These are phyloP conservation scores for Chiua virens DNA, from an alignment of 768 basidiomycete genomes.

Conservation along the genomic window DNA sequence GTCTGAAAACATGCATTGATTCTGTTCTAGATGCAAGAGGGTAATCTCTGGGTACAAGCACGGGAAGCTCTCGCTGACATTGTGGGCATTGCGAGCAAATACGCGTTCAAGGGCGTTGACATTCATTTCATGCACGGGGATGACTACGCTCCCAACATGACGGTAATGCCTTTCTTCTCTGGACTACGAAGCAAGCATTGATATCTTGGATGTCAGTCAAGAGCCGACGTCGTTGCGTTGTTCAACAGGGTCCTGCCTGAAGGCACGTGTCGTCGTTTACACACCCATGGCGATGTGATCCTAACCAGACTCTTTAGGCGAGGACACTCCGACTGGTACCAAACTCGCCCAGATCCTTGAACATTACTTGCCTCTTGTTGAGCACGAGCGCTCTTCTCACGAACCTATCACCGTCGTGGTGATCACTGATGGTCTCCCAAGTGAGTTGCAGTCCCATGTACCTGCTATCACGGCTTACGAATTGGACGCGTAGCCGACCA, in stretches of 20 bases:
- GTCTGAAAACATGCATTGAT: neutral
- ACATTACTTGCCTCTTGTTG: conserved; percentile 36
- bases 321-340: conserved; percentile 40
- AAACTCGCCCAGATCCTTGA: conserved; percentile 38
- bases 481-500: conserved; percentile 26
- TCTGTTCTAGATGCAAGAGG: conserved; percentile 39
- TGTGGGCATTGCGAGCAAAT: conserved; percentile 35
- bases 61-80: conserved; percentile 43
- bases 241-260: conserved; percentile 27
- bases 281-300: neutral
- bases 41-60: conserved; percentile 38
- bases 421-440: conserved; percentile 42
- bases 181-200: neutral
- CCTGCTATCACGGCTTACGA: neutral
- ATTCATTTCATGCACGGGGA: conserved; percentile 42
- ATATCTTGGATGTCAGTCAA: conserved; percentile 17
- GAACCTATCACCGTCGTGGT: conserved; percentile 38
- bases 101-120: conserved; percentile 41
- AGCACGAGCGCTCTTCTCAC: conserved; percentile 26
- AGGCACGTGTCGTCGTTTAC: conserved; percentile 10
- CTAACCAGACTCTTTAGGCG: conserved; percentile 11
- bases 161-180: conserved; percentile 6
- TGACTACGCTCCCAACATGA: conserved; percentile 30
- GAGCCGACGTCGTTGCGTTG: conserved; percentile 19
- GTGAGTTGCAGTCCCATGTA: conserved; percentile 22